Evolutionary conservation across 495 filamentous ascomycete genomes (phyloP).

Genomic region (Articulospora tetracladia): DNA sequence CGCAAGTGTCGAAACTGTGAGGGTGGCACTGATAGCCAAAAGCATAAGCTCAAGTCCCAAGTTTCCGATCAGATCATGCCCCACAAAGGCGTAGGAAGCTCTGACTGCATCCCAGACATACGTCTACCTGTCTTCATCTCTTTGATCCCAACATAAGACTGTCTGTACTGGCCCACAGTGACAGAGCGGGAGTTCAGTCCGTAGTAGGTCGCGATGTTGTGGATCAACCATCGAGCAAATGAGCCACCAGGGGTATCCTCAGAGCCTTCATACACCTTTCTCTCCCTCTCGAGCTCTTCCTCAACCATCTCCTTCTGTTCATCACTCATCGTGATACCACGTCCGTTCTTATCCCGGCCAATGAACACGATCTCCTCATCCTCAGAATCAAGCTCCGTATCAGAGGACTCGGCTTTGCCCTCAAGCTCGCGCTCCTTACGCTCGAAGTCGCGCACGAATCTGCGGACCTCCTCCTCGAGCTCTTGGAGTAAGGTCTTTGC

Average conservation of each 20-base stretch:
- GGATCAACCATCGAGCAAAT: slow-evolving; percentile 94
- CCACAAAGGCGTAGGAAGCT: slow-evolving; percentile 58
- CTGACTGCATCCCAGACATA: slow-evolving; percentile 24
- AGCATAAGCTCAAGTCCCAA: neutral
- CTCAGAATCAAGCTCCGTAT: slow-evolving; percentile 52
- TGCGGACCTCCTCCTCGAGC: slow-evolving; percentile 59
- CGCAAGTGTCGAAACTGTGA: neutral
- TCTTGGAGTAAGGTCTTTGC: slow-evolving; percentile 63
- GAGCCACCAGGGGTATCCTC: slow-evolving; percentile 70
- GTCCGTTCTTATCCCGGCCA: slow-evolving; percentile 57
- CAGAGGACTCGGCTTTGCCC: slow-evolving; percentile 45
- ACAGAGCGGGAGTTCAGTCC: slow-evolving; percentile 82
- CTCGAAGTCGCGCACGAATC: slow-evolving; percentile 56
- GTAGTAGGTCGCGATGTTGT: slow-evolving; percentile 90
- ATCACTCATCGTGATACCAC: slow-evolving; percentile 55
- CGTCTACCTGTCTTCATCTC: slow-evolving; percentile 26
- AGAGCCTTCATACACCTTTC: slow-evolving; percentile 73
- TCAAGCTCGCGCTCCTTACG: slow-evolving; percentile 27
- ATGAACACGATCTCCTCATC: slow-evolving; percentile 96
- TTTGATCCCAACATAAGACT: slow-evolving; percentile 85
- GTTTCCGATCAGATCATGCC: slow-evolving; percentile 43
- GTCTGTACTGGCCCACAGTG: slow-evolving; percentile 68
- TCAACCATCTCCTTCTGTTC: slow-evolving; percentile 39
- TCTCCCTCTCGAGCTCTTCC: slow-evolving; percentile 55
- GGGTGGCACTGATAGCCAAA: neutral